A percentile compares a stretch with the other conserved stretches of the same genome.
Evolutionary conservation across 2,329 filamentous ascomycete species (phyloP).

Genomic region (Zalaria obscura): DNA sequence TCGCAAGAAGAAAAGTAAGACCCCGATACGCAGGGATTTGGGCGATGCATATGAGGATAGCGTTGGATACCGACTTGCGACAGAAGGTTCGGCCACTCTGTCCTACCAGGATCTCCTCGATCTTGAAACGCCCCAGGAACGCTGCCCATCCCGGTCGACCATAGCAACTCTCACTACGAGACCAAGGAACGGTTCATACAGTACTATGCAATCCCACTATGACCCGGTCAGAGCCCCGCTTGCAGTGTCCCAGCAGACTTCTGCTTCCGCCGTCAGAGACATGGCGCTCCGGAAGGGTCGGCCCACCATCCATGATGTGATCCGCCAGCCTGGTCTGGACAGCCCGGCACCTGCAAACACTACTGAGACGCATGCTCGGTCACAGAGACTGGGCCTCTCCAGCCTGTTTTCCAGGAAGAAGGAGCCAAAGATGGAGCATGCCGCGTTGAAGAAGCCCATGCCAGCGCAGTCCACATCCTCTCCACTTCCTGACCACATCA

Average conservation of each 20-base stretch:
- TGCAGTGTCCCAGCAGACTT: constrained; percentile 29
- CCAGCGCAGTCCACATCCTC: no score
- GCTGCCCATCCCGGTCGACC: background rate
- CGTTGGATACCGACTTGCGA: constrained; percentile 3
- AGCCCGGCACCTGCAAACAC: constrained; percentile 16
- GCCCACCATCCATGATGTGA: constrained; percentile 9
- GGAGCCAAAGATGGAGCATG: constrained; percentile 10
- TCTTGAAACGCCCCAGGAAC: background rate
- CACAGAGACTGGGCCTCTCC: constrained; percentile 2
- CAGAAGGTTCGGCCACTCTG: background rate
- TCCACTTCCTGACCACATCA: no score
- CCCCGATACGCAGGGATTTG: background rate
- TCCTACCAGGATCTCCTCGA: background rate
- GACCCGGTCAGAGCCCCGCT: constrained; percentile 25
- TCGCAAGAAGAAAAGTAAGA: background rate
- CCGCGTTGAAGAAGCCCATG: constrained; percentile 1
- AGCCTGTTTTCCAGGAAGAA: constrained; percentile 2
- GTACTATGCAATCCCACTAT: constrained; percentile 28
- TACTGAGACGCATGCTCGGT: constrained; percentile 3
- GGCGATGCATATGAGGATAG: constrained; percentile 1
- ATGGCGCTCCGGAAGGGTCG: constrained; percentile 13
- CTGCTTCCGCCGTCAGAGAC: constrained; percentile 28
- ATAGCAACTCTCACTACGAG: background rate
- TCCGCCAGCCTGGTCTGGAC: constrained; percentile 1
- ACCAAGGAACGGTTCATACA: constrained; percentile 14